Percentiles rank a stretch among this genome's conserved stretches.
Evolutionary conservation across 768 basidiomycete genomes (phyloP).

Genomic region (Favolaschia claudopus): DNA sequence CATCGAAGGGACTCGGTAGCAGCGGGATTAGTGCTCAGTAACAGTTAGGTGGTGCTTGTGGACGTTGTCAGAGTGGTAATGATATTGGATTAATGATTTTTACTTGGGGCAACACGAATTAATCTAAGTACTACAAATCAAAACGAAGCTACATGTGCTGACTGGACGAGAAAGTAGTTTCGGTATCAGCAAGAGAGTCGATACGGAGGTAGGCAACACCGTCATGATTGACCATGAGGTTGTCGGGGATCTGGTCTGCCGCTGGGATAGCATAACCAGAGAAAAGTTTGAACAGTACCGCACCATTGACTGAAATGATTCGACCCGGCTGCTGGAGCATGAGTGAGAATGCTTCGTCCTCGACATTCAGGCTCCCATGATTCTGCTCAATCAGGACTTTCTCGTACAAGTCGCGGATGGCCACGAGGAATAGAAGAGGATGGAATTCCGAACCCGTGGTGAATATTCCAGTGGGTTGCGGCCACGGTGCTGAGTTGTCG

Average conservation of each 20-base stretch:
- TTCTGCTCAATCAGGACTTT: background rate
- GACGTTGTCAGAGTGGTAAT: too few species aligned
- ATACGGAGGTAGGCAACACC: background rate
- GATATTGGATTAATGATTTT: too few species aligned
- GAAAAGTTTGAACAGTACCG: slow-evolving; percentile 3
- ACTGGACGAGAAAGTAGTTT: too few species aligned
- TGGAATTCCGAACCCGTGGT: slow-evolving; percentile 2
- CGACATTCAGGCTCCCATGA: background rate
- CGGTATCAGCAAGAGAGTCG: too few species aligned
- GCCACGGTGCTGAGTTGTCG: background rate
- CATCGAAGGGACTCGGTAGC: too few species aligned
- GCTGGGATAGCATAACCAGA: background rate
- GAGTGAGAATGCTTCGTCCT: background rate
- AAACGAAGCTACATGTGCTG: too few species aligned
- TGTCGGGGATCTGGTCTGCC: background rate
- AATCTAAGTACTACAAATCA: too few species aligned
- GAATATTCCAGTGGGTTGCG: slow-evolving; percentile 1
- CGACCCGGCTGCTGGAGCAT: background rate
- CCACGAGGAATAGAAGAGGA: background rate
- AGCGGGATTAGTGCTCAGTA: too few species aligned
- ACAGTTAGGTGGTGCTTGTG: too few species aligned
- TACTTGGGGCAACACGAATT: too few species aligned
- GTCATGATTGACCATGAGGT: background rate
- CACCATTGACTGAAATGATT: background rate
- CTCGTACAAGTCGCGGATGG: slow-evolving; percentile 1